Percentiles rank a stretch among this genome's conserved stretches.
phyloP scores from a whole-genome alignment of 768 basidiomycete species.

The Trametes maxima region DNA sequence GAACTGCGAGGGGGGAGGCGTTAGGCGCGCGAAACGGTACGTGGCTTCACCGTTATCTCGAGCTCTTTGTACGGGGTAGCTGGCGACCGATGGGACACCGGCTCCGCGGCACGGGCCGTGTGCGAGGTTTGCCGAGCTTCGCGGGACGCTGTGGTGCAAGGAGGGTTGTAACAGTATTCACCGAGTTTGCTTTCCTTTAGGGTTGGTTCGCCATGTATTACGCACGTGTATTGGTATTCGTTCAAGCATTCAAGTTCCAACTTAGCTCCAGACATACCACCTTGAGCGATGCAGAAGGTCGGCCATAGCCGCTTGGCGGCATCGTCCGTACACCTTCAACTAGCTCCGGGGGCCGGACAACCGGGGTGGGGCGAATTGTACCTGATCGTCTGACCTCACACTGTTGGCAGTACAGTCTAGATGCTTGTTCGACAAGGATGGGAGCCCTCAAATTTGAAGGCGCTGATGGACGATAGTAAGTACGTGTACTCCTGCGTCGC shows the following conservation, averaged over 20 bases:
- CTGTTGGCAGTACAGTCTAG: too few relatives aligned
- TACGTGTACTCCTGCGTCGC: too few relatives aligned
- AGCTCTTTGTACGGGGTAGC: not conserved
- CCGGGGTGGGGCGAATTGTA: too few relatives aligned
- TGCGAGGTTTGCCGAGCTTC: not conserved
- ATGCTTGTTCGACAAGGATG: too few relatives aligned
- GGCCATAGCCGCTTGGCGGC: too few relatives aligned
- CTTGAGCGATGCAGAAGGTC: not conserved
- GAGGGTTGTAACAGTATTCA: constrained; percentile 10
- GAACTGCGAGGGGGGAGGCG: not conserved
- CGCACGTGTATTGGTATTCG: constrained; percentile 1
- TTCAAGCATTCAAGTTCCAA: not conserved
- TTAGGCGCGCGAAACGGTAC: not conserved
- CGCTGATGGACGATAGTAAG: too few relatives aligned
- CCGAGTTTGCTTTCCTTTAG: not conserved
- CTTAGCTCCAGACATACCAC: not conserved
- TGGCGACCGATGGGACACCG: too few relatives aligned
- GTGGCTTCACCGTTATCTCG: not conserved
- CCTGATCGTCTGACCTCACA: too few relatives aligned
- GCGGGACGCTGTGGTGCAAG: not conserved
- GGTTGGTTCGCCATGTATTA: not conserved
- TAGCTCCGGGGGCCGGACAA: too few relatives aligned
- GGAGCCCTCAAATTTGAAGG: too few relatives aligned
- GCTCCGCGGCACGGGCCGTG: too few relatives aligned
- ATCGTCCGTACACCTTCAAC: too few relatives aligned